Evolutionary conservation across 768 basidiomycete species (phyloP).

Genomic region (Rubroboletus pulcherrimus): DNA sequence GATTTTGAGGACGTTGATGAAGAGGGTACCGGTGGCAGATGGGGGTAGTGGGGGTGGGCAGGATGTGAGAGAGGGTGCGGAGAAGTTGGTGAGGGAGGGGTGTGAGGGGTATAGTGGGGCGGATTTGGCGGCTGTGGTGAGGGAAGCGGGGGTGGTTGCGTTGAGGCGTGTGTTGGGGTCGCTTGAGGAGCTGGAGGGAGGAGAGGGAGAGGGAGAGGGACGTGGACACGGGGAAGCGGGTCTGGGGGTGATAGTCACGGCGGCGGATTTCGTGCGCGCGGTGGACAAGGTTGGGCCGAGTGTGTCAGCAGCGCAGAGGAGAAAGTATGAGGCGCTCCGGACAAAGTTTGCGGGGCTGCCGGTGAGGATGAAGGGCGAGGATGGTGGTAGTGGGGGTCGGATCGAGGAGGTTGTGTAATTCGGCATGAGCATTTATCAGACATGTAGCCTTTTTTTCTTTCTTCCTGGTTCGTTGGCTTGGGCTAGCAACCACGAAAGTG

Average conservation of each 20-base stretch:
- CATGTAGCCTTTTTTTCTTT: background rate
- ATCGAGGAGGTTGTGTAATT: background rate
- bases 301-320: background rate
- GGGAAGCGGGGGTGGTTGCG: slow-evolving; percentile 88
- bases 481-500: background rate
- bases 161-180: slow-evolving; percentile 65
- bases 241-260: background rate
- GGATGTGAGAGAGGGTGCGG: slow-evolving; percentile 28
- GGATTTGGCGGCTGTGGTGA: slow-evolving; percentile 81
- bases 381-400: background rate
- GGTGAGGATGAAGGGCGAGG: background rate
- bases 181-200: slow-evolving; percentile 54
- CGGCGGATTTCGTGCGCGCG: background rate
- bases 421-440: background rate
- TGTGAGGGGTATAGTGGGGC: slow-evolving; percentile 93
- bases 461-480: background rate
- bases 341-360: background rate
- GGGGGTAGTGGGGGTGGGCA: background rate
- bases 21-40: slow-evolving; percentile 57
- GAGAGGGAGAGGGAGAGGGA: slow-evolving; percentile 6
- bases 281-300: background rate
- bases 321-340: background rate
- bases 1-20: slow-evolving; percentile 73
- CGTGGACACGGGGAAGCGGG: background rate
- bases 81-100: slow-evolving; percentile 49